A percentile compares a stretch with the other conserved stretches of the same genome.
phyloP scores from a whole-genome alignment of 108 stramenopile species.

The Conticribra guillardii region DNA sequence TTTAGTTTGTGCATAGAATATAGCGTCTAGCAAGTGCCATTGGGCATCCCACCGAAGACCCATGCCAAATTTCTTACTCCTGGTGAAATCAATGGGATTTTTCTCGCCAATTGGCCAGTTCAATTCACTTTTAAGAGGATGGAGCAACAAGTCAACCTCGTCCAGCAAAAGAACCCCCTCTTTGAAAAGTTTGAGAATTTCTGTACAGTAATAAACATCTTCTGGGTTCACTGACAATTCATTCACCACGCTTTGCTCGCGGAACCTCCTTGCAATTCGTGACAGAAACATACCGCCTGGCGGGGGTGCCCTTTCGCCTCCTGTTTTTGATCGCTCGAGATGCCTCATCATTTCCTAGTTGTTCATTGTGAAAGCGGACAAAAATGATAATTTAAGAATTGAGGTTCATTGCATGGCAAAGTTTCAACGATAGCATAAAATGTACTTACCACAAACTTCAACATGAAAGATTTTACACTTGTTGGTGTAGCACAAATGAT shows the following conservation, averaged over 20 bases:
- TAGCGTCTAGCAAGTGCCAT: conserved; percentile 93
- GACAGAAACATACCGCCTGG: conserved; percentile 73
- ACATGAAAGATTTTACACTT: conserved; percentile 95
- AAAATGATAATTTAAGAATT: not conserved
- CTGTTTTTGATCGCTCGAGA: conserved; percentile 85
- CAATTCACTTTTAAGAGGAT: conserved; percentile 98
- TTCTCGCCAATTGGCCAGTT: conserved; percentile 99
- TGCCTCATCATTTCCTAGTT: conserved; percentile 91
- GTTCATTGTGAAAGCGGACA: not conserved
- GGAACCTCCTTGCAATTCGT: conserved; percentile 82
- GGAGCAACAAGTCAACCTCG: conserved; percentile 97
- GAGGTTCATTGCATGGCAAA: no score
- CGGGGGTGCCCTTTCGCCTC: conserved; percentile 34
- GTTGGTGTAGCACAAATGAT: conserved; percentile 97
- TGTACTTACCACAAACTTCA: conserved; percentile 83
- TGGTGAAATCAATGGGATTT: conserved; percentile 96
- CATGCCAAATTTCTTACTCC: conserved; percentile 78
- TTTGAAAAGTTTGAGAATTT: conserved; percentile 92
- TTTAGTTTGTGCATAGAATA: conserved; percentile 72
- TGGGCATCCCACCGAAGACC: conserved; percentile 97
- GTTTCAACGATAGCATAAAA: not conserved
- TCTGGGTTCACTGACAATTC: conserved; percentile 82
- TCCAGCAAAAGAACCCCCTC: conserved; percentile 92
- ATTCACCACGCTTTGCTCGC: conserved; percentile 76
- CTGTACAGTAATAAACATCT: conserved; percentile 85